Conservation (phyloP, 176 grass and related monocot species). For the Leersia perrieri region DNA sequence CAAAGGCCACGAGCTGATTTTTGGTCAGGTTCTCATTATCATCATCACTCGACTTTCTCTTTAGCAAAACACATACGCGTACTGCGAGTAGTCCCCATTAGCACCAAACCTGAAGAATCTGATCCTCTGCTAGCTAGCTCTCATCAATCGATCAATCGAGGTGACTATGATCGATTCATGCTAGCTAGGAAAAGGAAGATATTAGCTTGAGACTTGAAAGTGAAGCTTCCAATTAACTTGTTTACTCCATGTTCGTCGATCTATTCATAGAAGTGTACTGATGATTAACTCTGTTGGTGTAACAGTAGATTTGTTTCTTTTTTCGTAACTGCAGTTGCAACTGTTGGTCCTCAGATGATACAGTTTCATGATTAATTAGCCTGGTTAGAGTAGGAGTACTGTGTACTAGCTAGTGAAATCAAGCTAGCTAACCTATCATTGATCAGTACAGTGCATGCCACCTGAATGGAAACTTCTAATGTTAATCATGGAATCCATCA, state of each 20-base stretch:
- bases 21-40: conserved; percentile 9
- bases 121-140: background rate
- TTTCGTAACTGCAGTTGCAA: background rate
- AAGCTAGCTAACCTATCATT: background rate
- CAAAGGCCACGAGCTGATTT: background rate
- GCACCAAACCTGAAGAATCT: conserved; percentile 15
- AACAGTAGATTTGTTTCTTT: background rate
- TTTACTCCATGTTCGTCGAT: background rate
- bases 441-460: background rate
- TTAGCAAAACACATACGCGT: background rate
- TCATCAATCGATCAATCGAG: background rate
- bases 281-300: background rate
- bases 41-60: conserved; percentile 8
- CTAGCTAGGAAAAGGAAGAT: background rate
- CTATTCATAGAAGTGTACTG: background rate
- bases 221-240: background rate
- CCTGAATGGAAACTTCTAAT: background rate
- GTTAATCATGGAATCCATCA: conserved; percentile 1
- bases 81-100: background rate
- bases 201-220: no score
- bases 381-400: background rate
- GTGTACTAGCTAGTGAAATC: background rate
- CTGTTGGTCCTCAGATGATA: background rate
- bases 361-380: background rate
- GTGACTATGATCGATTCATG: background rate